Conservation (phyloP, 192 early-diverging fungal species). For the Cetraspora pellucida region DNA sequence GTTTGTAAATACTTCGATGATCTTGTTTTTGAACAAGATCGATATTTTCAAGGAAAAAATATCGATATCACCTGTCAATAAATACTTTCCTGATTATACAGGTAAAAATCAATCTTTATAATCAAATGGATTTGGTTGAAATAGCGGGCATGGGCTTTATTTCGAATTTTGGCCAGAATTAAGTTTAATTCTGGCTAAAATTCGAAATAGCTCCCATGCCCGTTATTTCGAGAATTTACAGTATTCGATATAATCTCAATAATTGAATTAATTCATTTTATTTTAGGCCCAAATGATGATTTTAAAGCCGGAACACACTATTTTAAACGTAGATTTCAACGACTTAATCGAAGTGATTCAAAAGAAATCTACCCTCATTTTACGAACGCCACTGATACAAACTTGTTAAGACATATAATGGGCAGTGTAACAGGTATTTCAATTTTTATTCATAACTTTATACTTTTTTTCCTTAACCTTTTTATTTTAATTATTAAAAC, state of each 20-base stretch:
- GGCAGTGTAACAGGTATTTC: slow-evolving; percentile 79
- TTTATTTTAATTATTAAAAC: neutral
- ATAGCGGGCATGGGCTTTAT: no score
- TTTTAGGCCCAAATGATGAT: slow-evolving; percentile 41
- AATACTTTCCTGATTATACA: slow-evolving; percentile 90
- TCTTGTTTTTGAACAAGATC: slow-evolving; percentile 98
- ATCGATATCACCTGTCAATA: slow-evolving; percentile 74
- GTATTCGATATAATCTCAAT: no score
- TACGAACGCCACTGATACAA: slow-evolving; percentile 85
- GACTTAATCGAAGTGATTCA: slow-evolving; percentile 71
- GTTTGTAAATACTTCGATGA: slow-evolving; percentile 97
- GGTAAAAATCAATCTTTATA: slow-evolving; percentile 19
- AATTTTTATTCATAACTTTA: neutral
- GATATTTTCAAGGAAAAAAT: slow-evolving; percentile 94
- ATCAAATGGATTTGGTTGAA: no score
- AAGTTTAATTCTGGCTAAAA: no score
- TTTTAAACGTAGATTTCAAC: slow-evolving; percentile 78
- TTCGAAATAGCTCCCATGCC: no score
- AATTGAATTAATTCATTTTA: neutral
- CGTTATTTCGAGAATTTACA: no score
- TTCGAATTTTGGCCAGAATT: no score
- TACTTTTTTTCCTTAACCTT: neutral
- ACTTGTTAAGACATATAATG: slow-evolving; percentile 87
- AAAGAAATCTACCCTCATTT: slow-evolving; percentile 90
- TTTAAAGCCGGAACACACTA: slow-evolving; percentile 76